These are phyloP conservation scores for Fragaria vesca DNA, from an alignment of 306 rosid species.

Conservation along the genomic window DNA sequence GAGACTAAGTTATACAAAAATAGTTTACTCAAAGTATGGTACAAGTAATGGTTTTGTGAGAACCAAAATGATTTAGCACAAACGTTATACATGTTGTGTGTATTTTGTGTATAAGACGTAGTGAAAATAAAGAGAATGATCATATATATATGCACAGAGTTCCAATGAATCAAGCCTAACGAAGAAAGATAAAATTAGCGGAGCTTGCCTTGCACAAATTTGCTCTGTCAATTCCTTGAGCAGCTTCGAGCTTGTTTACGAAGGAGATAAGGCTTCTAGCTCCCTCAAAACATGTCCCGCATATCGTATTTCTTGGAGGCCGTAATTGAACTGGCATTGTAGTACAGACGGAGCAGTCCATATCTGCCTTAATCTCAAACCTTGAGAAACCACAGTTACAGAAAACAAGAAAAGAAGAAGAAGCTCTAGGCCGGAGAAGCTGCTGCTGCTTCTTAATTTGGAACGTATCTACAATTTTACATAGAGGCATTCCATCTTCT, in stretches of 20 bases:
- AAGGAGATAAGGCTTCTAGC: slow-evolving; percentile 55
- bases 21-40: too few relatives aligned
- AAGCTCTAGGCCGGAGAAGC: slow-evolving; percentile 6
- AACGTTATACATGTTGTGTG: not conserved
- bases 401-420: not conserved
- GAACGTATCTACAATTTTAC: not conserved
- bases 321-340: slow-evolving; percentile 65
- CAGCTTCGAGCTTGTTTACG: slow-evolving; percentile 46
- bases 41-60: not conserved
- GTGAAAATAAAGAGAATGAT: not conserved
- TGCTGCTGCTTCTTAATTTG: slow-evolving; percentile 6
- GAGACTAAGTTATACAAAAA: too few relatives aligned
- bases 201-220: slow-evolving; percentile 78
- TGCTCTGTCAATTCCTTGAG: slow-evolving; percentile 22
- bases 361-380: slow-evolving; percentile 12
- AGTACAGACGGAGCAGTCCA: slow-evolving; percentile 83
- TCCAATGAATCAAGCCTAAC: not conserved
- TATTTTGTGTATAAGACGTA: not conserved
- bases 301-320: slow-evolving; percentile 86
- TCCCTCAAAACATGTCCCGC: slow-evolving; percentile 74
- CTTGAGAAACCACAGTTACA: slow-evolving; percentile 3
- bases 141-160: not conserved
- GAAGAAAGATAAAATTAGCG: slow-evolving; percentile 9
- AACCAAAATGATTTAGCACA: not conserved
- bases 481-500: slow-evolving; percentile 1